Evolutionary conservation across 805 yeast species (phyloP), one percentile per base, ranked within the genome.

Genomic region (Maudiozyma turicensis): DNA sequence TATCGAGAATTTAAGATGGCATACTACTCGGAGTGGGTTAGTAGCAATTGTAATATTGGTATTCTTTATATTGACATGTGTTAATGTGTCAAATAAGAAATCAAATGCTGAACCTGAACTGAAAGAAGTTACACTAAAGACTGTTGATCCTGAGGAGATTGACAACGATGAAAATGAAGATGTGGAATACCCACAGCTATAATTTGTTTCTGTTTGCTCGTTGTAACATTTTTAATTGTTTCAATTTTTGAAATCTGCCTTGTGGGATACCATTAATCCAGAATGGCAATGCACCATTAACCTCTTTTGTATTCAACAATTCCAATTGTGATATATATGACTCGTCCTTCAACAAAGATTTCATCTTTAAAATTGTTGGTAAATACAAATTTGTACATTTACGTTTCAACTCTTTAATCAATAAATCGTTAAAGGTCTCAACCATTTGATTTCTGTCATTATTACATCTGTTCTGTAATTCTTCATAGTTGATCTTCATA

Each of bases 1-100:
- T 49, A 86, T 88, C 50, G 99, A 91, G 67, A 80, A 82, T 50
- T 73, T 91, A 52, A 74, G 98, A 58, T 91, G 99, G 99, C 88
- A 87, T 60, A 80, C 91, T 43, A 89, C 96, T 1, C 74, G 96
- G 49, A 78, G 93, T 63, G 97, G 97, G 8, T 70, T 93, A 34
- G 72, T 86, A 42, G 86, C 93, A 1, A 82, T 89, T 34, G 66
- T 85, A 26, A 71, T 81, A 1, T 73, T 84, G 53, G 86, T 86
- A 1, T 76, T 80, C 48, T 72, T 80, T 26, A 72, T 82, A 5
- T 73, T 86, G 65, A 76, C 80, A 55, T 78, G 81, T 43, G 75
- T 64, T 44, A 73, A 64, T 26, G 56, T 67, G 28, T 63, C 69
- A 10, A 73, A 67, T 57, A 70, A 60, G 48, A 58, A 60, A 10